These are phyloP conservation scores for Fusarium domesticum DNA, from an alignment of 2,329 filamentous ascomycete genomes.

Conservation along the genomic window DNA sequence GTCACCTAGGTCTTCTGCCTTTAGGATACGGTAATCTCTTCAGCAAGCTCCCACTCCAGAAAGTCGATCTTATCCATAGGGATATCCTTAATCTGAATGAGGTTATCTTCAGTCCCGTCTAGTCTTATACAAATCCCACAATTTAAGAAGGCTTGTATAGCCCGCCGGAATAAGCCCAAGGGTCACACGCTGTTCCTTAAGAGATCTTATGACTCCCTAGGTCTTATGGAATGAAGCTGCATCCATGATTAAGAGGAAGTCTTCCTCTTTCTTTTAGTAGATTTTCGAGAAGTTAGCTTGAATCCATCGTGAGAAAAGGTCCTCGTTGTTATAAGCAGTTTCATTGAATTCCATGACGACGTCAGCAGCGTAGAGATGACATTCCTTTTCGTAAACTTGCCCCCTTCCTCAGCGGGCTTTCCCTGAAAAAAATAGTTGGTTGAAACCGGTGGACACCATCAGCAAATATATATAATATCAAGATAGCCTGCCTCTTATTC, in stretches of 20 bases:
- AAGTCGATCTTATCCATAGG: slow-evolving; percentile 1
- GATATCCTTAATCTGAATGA: slow-evolving; percentile 1
- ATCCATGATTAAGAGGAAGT: background rate
- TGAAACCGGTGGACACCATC: slow-evolving; percentile 1
- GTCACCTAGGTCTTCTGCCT: background rate
- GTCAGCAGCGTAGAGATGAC: background rate
- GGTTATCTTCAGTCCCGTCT: slow-evolving; percentile 1
- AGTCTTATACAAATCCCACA: background rate
- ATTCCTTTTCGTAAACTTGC: background rate
- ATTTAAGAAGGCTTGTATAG: background rate
- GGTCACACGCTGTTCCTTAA: background rate
- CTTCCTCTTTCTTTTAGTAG: no score
- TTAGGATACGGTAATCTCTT: background rate
- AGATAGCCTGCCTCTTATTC: slow-evolving; percentile 1
- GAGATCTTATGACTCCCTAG: background rate
- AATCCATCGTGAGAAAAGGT: slow-evolving; percentile 1
- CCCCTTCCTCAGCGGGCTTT: background rate
- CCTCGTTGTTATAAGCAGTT: slow-evolving; percentile 4
- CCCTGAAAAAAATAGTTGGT: slow-evolving; percentile 2
- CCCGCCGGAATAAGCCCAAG: background rate
- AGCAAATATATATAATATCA: slow-evolving; percentile 1
- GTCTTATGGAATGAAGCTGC: slow-evolving; percentile 3
- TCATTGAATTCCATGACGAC: slow-evolving; percentile 1
- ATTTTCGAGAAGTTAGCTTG: no score
- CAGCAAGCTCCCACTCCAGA: background rate